Evolutionary conservation across 2,329 filamentous ascomycete species (phyloP), one percentile per base, ranked within the genome.

Genomic region (Colletotrichum neosansevieriae): DNA sequence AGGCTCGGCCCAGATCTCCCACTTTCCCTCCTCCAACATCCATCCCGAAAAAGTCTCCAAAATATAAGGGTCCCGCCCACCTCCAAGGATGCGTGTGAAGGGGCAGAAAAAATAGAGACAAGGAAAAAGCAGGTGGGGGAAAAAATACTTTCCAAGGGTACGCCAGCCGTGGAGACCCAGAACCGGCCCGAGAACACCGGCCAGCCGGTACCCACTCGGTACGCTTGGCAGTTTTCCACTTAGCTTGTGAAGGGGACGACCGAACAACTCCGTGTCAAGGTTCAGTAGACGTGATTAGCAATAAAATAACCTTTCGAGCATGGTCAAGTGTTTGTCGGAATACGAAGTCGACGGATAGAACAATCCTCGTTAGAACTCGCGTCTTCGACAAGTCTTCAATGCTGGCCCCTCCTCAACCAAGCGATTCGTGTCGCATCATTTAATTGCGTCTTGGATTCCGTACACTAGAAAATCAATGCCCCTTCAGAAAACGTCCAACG

Each of bases 161-260:
- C 49, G 12, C 49, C 49, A 51, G 17, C 50, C 50, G 32, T 21
- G n/a, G 9, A 36, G 32, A n/a, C 34, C 51, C 34, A 19, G 45
- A 29, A 15, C 45, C 58, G 58, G 58, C 58, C 47, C 58, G 47
- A 53, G 34, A 36, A 40, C 47, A 36, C 58, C 58, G 47, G 38
- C 36, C 47, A 61, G 15, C 38, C 58, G 47, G 58, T 15, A 40
- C 58, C 58, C 36, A 32, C 47, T 29, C 21, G 15, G 47, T 34
- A 34, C 21, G n/a, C 58, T 61, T 53, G n/a, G 58, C 58, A 54
- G 5, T 40, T 4, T 38, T 21, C n/a, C n/a, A n/a, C n/a, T n/a
- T n/a, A n/a, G n/a, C n/a, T n/a, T n/a, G n/a, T n/a, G n/a, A n/a
- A n/a, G n/a, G n/a, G n/a, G n/a, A n/a, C n/a, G n/a, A n/a, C n/a